Percentiles rank a stretch among this genome's conserved stretches.
phyloP scores from a whole-genome alignment of 208 protist species.

The Entamoeba invadens region DNA sequence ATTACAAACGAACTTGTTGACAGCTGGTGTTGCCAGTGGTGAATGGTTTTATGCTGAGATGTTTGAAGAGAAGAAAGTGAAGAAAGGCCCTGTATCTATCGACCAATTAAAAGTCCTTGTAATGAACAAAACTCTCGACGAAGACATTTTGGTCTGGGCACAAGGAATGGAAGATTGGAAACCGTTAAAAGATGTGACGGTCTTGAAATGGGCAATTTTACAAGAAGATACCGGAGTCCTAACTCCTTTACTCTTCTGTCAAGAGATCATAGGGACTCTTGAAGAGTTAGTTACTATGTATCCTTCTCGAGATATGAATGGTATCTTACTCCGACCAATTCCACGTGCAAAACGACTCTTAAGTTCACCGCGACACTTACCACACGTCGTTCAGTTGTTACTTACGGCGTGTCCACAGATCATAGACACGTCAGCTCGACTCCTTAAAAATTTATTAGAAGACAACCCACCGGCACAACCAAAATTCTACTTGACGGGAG shows the following conservation, averaged over 20 bases:
- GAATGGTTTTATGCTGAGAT: not conserved
- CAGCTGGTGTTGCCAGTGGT: not conserved
- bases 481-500: not conserved
- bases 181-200: not conserved
- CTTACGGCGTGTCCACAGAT: not conserved
- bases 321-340: not conserved
- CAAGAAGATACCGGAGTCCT: not conserved
- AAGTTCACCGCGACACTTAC: not conserved
- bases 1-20: not conserved
- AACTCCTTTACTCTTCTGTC: not conserved
- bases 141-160: not conserved
- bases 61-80: not conserved
- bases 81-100: not conserved
- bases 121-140: not conserved
- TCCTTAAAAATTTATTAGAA: not conserved
- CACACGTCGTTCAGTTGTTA: not conserved
- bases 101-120: not conserved
- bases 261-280: not conserved
- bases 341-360: not conserved
- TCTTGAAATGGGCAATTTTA: not conserved
- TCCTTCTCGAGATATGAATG: not conserved
- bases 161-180: not conserved
- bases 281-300: not conserved
- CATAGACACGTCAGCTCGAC: not conserved
- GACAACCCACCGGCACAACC: not conserved